Percentiles rank a stretch among this genome's conserved stretches.
Conservation (phyloP, 495 filamentous ascomycete genomes). For the Penicillium ochrochloron region DNA sequence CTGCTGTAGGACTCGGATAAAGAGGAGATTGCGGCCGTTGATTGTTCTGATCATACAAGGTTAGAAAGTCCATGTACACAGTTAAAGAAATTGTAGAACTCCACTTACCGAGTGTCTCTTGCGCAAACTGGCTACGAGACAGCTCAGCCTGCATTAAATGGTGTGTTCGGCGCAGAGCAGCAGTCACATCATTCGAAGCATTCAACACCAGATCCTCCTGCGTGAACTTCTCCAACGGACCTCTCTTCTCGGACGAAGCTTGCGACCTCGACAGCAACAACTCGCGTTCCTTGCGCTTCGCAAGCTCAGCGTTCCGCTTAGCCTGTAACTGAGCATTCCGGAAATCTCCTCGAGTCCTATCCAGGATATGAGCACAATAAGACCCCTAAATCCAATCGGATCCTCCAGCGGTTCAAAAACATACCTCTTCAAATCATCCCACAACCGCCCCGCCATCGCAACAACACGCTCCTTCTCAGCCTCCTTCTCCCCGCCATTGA, state of each 20-base stretch:
- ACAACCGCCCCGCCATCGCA: conserved; percentile 65
- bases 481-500: conserved; percentile 51
- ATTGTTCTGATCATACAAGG: conserved; percentile 54
- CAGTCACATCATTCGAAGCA: conserved; percentile 82
- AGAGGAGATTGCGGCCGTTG: conserved; percentile 76
- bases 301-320: conserved; percentile 72
- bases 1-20: conserved; percentile 78
- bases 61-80: conserved; percentile 14
- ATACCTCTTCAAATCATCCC: conserved; percentile 71
- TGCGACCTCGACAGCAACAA: conserved; percentile 66
- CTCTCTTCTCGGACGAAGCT: conserved; percentile 38
- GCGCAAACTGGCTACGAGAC: conserved; percentile 81
- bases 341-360: conserved; percentile 73
- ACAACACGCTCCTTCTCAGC: conserved; percentile 62
- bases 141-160: conserved; percentile 82
- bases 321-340: conserved; percentile 84
- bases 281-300: conserved; percentile 75
- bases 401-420: conserved; percentile 20
- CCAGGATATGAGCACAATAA: conserved; percentile 15
- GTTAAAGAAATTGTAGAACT: not conserved
- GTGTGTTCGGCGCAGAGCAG: conserved; percentile 82
- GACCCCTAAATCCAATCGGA: not conserved
- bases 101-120: conserved; percentile 70
- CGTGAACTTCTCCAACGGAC: conserved; percentile 53
- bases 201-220: conserved; percentile 70